Base-by-base conservation (phyloP, 192 early-diverging fungal genomes). In the Dimargaris cristalligena region DNA sequence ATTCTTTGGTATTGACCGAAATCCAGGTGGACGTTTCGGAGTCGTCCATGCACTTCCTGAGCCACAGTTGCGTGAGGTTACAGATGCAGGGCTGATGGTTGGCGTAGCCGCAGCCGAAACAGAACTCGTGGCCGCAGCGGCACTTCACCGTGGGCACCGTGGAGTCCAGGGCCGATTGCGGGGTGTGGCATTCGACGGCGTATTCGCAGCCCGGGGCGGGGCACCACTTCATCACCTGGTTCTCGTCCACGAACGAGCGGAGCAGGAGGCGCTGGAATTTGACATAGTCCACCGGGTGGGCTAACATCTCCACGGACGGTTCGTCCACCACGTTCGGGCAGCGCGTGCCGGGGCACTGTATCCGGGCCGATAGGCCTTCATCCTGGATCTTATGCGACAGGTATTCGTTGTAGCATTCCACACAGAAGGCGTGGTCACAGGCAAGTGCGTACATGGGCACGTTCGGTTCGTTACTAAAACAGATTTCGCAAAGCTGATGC, bases 11-110 rank as follows among this genome's bases (percentile, higher is more conserved):
- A 71, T 91, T 80, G 23, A 82, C 91, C 38, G 85, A 86, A 59
- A 97, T 91, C 93, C 94, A 97, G 70, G 97, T 96, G 25, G 93
- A 83, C 18, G 94, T 97, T 69, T 97, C 93, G 4, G 90, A 93
- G 66, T 99, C 96, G 73, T 99, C 94, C 58, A 79, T 83, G 70
- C 94, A 95, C 66, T 97, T 97, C 69, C 92, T 87, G 29, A 93
- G 59, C 94, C 92, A 96, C 65, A 70, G 75, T 51, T 78, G 78
- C 35, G 89, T 91, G 44, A 97, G 72, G 4, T 44, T 59, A 75
- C 96, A 99, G 20, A 87, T 81, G 59, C 82, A 86, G 11, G 96
- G 96, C 63, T 83, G 75, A 60, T 99, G 96, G 48, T 86, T 80
- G 34, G 79, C 70, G 26, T 84, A 61, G 32, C 81, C 78, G 71